phyloP scores from a whole-genome alignment of 2,329 filamentous ascomycete species.

The Hymenoscyphus albidus region DNA sequence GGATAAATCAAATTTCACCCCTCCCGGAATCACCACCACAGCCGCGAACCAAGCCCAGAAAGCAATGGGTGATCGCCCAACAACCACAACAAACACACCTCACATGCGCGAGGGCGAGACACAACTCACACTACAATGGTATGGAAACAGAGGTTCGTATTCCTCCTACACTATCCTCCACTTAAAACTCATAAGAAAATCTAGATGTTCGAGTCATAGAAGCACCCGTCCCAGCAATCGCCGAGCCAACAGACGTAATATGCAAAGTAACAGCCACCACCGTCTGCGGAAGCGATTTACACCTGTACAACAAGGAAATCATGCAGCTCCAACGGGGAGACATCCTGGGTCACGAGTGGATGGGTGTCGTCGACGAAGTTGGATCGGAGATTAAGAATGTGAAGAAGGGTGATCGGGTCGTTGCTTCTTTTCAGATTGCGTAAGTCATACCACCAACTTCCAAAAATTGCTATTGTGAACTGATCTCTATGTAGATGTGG shows the following conservation, averaged over 20 bases:
- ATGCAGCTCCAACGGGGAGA: conserved; percentile 46
- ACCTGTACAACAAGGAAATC: conserved; percentile 37
- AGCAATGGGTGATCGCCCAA: conserved; percentile 19
- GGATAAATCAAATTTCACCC: conserved; percentile 12
- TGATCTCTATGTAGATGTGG: conserved; percentile 35
- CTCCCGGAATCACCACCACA: conserved; percentile 19
- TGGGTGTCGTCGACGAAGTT: conserved; percentile 55
- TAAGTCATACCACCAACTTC: conserved; percentile 36
- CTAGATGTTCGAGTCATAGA: conserved; percentile 21
- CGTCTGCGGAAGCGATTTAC: conserved; percentile 35
- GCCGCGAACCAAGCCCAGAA: conserved; percentile 19
- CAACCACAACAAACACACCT: conserved; percentile 15
- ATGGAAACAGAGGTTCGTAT: conserved; percentile 14
- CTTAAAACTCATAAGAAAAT: neutral
- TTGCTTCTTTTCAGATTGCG: conserved; percentile 65
- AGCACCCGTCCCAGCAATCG: conserved; percentile 30
- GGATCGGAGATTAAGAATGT: conserved; percentile 46
- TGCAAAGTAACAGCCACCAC: conserved; percentile 34
- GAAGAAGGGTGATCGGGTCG: conserved; percentile 53
- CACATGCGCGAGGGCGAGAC: conserved; percentile 11
- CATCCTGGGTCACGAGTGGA: conserved; percentile 62
- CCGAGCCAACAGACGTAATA: conserved; percentile 32
- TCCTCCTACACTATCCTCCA: neutral
- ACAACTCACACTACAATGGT: conserved; percentile 20
- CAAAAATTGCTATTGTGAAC: neutral